phyloP scores from a whole-genome alignment of 1,139 yeast species.

The Zygosaccharomyces pseudobailii region DNA sequence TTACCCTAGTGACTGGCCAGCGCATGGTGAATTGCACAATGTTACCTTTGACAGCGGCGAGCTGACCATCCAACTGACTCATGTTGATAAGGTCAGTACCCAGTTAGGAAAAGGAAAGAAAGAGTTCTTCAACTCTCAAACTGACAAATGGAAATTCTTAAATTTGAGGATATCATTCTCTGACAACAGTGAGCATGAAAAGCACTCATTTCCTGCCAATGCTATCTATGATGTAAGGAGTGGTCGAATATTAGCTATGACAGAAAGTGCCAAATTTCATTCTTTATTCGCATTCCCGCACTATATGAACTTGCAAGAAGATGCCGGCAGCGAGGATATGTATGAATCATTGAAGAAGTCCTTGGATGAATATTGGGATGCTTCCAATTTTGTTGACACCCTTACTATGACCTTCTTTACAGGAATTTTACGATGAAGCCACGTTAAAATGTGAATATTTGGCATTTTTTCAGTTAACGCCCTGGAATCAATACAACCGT shows the following conservation, averaged over 20 bases:
- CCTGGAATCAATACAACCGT: slow-evolving; percentile 46
- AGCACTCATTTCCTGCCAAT: slow-evolving; percentile 44
- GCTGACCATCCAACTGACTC: slow-evolving; percentile 24
- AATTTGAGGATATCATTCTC: slow-evolving; percentile 30
- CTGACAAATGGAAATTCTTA: slow-evolving; percentile 32
- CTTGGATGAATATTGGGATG: slow-evolving; percentile 33
- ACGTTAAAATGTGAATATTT: slow-evolving; percentile 65
- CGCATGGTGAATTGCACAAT: slow-evolving; percentile 25
- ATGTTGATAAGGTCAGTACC: slow-evolving; percentile 24
- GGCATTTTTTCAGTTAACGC: slow-evolving; percentile 60
- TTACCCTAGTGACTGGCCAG: slow-evolving; percentile 22
- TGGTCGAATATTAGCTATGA: slow-evolving; percentile 61
- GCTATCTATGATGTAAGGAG: slow-evolving; percentile 70
- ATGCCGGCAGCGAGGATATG: slow-evolving; percentile 39
- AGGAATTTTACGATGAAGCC: slow-evolving; percentile 28
- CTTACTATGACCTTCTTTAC: slow-evolving; percentile 41
- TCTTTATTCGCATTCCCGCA: slow-evolving; percentile 47
- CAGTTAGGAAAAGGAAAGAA: slow-evolving; percentile 15
- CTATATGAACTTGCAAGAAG: slow-evolving; percentile 29
- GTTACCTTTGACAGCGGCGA: slow-evolving; percentile 31
- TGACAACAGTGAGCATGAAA: slow-evolving; percentile 41
- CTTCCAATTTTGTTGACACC: slow-evolving; percentile 34
- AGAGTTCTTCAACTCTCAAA: slow-evolving; percentile 29
- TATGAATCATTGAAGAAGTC: slow-evolving; percentile 40
- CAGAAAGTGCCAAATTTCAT: slow-evolving; percentile 69